A percentile compares a stretch with the other conserved stretches of the same genome.
phyloP scores from a whole-genome alignment of 352 stramenopile species.

The Pythium plurisporium region DNA sequence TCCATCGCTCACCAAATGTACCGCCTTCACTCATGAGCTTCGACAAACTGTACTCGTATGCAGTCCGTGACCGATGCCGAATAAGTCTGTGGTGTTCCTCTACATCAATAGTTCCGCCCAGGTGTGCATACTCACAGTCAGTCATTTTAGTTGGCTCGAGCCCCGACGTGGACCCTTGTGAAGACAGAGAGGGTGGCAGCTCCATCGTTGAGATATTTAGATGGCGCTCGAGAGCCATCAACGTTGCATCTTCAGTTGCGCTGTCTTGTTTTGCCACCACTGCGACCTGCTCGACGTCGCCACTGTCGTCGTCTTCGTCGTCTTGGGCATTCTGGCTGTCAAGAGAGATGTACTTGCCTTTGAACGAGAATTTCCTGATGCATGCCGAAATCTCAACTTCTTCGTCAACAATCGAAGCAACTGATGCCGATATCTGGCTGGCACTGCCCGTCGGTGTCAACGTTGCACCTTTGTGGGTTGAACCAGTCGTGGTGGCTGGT shows the following conservation, averaged over 20 bases:
- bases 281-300: slow-evolving; percentile 24
- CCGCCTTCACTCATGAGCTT: slow-evolving; percentile 54
- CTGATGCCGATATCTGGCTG: slow-evolving; percentile 18
- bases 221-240: slow-evolving; percentile 19
- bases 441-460: slow-evolving; percentile 10
- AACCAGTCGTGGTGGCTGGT: background rate
- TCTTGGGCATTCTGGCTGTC: slow-evolving; percentile 33
- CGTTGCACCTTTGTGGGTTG: background rate
- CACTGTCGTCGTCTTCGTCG: slow-evolving; percentile 19
- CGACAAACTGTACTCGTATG: slow-evolving; percentile 63
- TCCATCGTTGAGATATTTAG: slow-evolving; percentile 5
- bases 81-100: slow-evolving; percentile 38
- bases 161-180: background rate
- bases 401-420: slow-evolving; percentile 30
- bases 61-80: slow-evolving; percentile 47
- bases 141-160: background rate
- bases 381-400: slow-evolving; percentile 42
- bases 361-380: slow-evolving; percentile 60
- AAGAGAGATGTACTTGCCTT: slow-evolving; percentile 46
- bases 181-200: background rate
- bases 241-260: slow-evolving; percentile 5
- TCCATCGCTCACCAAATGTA: slow-evolving; percentile 92
- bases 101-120: background rate
- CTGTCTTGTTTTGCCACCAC: slow-evolving; percentile 10
- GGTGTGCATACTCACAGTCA: background rate